Conservation (phyloP, 2,329 filamentous ascomycete species). For the Monosporascus sp. region DNA sequence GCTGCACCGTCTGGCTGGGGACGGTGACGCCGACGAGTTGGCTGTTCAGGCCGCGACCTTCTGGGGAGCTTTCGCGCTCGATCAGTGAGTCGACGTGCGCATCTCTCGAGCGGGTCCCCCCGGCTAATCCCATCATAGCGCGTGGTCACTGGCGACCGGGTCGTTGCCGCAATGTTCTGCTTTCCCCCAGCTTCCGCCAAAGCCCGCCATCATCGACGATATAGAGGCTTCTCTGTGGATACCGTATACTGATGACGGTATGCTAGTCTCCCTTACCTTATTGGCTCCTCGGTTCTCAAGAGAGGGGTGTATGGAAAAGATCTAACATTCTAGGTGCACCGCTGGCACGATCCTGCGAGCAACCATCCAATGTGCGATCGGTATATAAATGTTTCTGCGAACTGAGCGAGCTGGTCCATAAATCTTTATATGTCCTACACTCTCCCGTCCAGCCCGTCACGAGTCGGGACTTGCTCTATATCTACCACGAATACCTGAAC, state of each 20-base stretch:
- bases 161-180: slow-evolving; percentile 56
- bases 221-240: slow-evolving; percentile 57
- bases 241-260: slow-evolving; percentile 54
- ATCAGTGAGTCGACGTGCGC: slow-evolving; percentile 48
- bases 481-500: slow-evolving; percentile 63
- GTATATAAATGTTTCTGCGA: slow-evolving; percentile 66
- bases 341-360: slow-evolving; percentile 50
- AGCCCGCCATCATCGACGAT: slow-evolving; percentile 54
- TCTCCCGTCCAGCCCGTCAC: slow-evolving; percentile 62
- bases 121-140: slow-evolving; percentile 35
- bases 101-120: not conserved
- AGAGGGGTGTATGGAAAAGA: slow-evolving; percentile 2
- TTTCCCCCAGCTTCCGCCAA: slow-evolving; percentile 51
- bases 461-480: slow-evolving; percentile 55
- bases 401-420: slow-evolving; percentile 68
- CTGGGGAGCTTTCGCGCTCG: slow-evolving; percentile 57
- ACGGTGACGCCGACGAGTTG: slow-evolving; percentile 49
- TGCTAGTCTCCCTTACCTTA: slow-evolving; percentile 17
- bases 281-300: not conserved
- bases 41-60: slow-evolving; percentile 56
- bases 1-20: slow-evolving; percentile 50
- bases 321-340: slow-evolving; percentile 38
- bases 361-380: slow-evolving; percentile 63
- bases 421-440: slow-evolving; percentile 67
- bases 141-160: slow-evolving; percentile 61